Base-by-base conservation (phyloP, 495 filamentous ascomycete genomes). In the Podospora australis region DNA sequence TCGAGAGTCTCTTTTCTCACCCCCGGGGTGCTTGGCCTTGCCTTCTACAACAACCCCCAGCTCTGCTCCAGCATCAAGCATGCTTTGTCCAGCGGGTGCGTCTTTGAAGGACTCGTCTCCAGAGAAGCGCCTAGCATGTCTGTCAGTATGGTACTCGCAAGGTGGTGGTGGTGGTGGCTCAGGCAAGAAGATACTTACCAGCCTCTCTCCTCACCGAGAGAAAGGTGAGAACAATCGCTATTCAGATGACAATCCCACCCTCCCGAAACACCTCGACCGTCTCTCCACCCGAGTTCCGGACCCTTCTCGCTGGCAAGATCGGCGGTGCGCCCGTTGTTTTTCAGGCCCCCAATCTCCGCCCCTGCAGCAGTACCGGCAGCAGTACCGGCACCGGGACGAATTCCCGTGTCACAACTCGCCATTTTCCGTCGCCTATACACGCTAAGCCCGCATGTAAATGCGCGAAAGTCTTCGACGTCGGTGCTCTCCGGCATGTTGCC, bases 361-460 rank as follows among this genome's bases (percentile, higher is more conserved):
- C 55, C 29, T 38, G 52, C 49, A 52, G 17, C 11, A n/a, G 13
- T 28, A 32, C 20, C 35, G 9, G 3, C 39, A 38, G 24, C 24
- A 23, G 26, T 4, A n/a, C 23, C 17, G 2, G 16, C 24, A n/a
- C 8, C 42, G 10, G 17, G 4, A 25, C 29, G 11, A 10, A 17
- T 9, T 28, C 22, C 43, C 5, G 6, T 34, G 19, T 19, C 24
- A 6, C 41, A 11, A 23, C 32, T 23, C 17, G 13, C 4, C 13
- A 36, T 5, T 26, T 4, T 6, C 22, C 58, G 55, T 25, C 64
- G 62, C 50, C 56, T 67, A 58, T 75, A 73, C 19, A 72, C 82
- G 49, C 78, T 87, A 52, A 98, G 52, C 1, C 84, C 82, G 57
- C 87, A 89, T 13, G 92, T 96, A 56, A 83, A 95, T n/a, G 88